phyloP scores from a whole-genome alignment of 768 basidiomycete genomes.

The Suillus bovinus region DNA sequence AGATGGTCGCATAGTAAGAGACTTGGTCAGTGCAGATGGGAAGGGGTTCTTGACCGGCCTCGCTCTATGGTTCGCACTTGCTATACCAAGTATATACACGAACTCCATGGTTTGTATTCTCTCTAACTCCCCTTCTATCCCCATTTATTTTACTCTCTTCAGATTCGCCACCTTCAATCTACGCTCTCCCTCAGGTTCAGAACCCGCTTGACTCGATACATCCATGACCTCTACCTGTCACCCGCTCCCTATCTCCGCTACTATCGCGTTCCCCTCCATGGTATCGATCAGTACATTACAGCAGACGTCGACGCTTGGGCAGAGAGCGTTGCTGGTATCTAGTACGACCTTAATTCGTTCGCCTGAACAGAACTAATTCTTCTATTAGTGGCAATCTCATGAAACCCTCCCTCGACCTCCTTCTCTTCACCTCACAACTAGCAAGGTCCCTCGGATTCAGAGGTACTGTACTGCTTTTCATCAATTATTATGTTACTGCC shows the following conservation, averaged over 20 bases:
- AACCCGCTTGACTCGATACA: slow-evolving; percentile 86
- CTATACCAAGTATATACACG: slow-evolving; percentile 92
- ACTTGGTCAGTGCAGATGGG: slow-evolving; percentile 86
- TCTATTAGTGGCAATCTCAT: slow-evolving; percentile 79
- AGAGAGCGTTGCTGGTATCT: slow-evolving; percentile 80
- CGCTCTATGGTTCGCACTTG: slow-evolving; percentile 85
- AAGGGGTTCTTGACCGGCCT: slow-evolving; percentile 81
- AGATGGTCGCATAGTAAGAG: slow-evolving; percentile 87
- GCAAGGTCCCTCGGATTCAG: slow-evolving; percentile 81
- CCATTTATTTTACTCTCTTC: neutral
- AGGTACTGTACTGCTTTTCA: slow-evolving; percentile 79
- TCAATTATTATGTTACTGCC: slow-evolving; percentile 86
- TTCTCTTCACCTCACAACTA: slow-evolving; percentile 92
- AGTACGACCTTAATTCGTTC: slow-evolving; percentile 54
- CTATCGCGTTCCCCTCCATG: slow-evolving; percentile 64
- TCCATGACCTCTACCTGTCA: slow-evolving; percentile 89
- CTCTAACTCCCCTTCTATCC: neutral
- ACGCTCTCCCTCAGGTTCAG: slow-evolving; percentile 82
- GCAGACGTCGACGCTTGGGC: slow-evolving; percentile 91
- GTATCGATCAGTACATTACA: slow-evolving; percentile 90
- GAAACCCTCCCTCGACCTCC: slow-evolving; percentile 87
- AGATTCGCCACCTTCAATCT: slow-evolving; percentile 90
- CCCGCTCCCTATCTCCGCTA: slow-evolving; percentile 71
- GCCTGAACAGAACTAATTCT: neutral
- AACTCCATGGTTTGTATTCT: slow-evolving; percentile 77